phyloP scores from a whole-genome alignment of 2,329 filamentous ascomycete species.

The Ophiocordyceps camponoti-rufipedis region DNA sequence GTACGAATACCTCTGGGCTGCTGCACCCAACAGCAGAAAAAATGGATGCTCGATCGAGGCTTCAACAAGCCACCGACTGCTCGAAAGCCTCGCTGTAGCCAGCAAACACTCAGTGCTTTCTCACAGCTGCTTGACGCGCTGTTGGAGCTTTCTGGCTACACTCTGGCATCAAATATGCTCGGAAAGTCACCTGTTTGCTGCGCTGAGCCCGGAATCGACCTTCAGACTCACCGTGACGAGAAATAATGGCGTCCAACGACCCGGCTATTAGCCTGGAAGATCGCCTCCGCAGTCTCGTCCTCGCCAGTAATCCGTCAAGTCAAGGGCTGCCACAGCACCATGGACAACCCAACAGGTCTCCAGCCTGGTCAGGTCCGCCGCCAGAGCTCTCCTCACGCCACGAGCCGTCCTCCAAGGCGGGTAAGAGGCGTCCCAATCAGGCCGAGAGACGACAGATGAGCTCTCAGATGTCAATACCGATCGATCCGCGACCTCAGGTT shows the following conservation, averaged over 20 bases:
- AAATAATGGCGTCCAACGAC: constrained; percentile 1
- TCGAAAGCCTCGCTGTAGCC: too few species aligned
- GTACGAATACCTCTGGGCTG: neutral
- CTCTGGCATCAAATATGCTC: neutral
- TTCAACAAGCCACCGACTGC: too few species aligned
- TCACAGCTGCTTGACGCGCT: too few species aligned
- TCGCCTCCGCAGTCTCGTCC: constrained; percentile 39
- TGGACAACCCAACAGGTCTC: neutral
- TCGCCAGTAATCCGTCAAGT: constrained; percentile 26
- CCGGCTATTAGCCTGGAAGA: constrained; percentile 26
- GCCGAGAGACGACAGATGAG: constrained; percentile 46
- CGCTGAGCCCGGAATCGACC: neutral
- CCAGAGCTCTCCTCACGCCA: neutral
- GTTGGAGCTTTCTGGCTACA: too few species aligned
- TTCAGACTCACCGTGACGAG: too few species aligned
- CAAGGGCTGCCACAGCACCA: neutral
- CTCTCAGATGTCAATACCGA: constrained; percentile 35
- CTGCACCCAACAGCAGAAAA: too few species aligned
- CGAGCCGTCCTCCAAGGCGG: constrained; percentile 9
- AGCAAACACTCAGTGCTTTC: too few species aligned
- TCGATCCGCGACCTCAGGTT: constrained; percentile 26
- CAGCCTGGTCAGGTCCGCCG: neutral
- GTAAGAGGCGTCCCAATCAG: constrained; percentile 38
- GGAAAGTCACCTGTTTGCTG: neutral
- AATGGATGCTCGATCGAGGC: too few species aligned